Conservation (phyloP, 2,329 filamentous ascomycete species). For the Delphinella strobiligena region DNA sequence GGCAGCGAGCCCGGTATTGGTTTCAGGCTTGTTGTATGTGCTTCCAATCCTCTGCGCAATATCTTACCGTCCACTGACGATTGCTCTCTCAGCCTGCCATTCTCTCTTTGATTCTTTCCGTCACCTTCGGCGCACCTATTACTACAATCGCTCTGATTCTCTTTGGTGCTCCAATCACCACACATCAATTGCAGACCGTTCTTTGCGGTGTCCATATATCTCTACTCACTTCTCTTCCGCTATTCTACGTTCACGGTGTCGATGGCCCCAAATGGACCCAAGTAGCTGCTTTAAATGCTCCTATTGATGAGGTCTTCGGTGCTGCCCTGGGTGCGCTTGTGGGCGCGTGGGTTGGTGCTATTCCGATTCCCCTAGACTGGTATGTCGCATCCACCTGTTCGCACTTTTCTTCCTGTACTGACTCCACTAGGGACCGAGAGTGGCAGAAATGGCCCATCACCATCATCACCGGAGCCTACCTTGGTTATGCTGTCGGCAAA, state of each 20-base stretch:
- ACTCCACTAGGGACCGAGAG: slow-evolving; percentile 59
- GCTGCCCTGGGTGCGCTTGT: slow-evolving; percentile 64
- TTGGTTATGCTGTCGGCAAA: slow-evolving; percentile 64
- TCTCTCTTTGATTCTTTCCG: slow-evolving; percentile 51
- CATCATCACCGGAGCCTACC: slow-evolving; percentile 69
- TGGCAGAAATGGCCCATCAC: slow-evolving; percentile 99
- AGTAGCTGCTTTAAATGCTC: slow-evolving; percentile 54
- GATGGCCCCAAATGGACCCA: slow-evolving; percentile 59
- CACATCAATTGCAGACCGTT: slow-evolving; percentile 64
- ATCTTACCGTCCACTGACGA: neutral
- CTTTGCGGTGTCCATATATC: slow-evolving; percentile 74
- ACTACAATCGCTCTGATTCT: slow-evolving; percentile 58
- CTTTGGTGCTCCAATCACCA: slow-evolving; percentile 82
- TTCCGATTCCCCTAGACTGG: slow-evolving; percentile 95
- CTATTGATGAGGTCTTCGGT: slow-evolving; percentile 76
- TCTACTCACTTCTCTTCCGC: slow-evolving; percentile 62
- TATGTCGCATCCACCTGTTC: slow-evolving; percentile 20
- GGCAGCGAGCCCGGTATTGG: slow-evolving; percentile 31
- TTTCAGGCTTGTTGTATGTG: slow-evolving; percentile 30
- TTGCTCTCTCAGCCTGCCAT: slow-evolving; percentile 47
- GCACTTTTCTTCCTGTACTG: slow-evolving; percentile 1
- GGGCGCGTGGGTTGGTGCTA: slow-evolving; percentile 84
- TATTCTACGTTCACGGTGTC: slow-evolving; percentile 78
- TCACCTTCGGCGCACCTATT: slow-evolving; percentile 44
- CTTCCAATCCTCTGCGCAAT: neutral